These are phyloP conservation scores for Ceratocystis papillata DNA, from an alignment of 2,329 filamentous ascomycete species.

Conservation along the genomic window DNA sequence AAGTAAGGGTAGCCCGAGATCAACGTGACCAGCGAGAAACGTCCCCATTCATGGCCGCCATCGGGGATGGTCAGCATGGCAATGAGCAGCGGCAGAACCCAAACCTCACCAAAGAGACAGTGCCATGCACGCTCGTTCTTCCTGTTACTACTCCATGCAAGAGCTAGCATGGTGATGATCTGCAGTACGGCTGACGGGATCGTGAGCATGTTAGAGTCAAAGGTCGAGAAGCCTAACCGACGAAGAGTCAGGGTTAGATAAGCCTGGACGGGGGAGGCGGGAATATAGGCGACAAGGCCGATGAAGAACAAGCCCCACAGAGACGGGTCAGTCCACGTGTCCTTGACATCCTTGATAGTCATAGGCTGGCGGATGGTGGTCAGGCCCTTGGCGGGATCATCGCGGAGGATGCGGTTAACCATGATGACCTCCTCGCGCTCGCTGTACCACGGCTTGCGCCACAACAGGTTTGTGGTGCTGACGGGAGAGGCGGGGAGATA, in stretches of 20 bases:
- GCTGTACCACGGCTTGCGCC: conserved; percentile 46
- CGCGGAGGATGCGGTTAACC: conserved; percentile 44
- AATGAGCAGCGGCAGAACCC: conserved; percentile 32
- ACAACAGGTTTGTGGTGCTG: conserved; percentile 50
- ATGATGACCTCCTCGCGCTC: conserved; percentile 48
- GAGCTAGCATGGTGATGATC: conserved; percentile 25
- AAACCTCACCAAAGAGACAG: conserved; percentile 30
- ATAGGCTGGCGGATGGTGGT: conserved; percentile 47
- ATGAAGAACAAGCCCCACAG: conserved; percentile 44
- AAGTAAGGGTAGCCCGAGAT: conserved; percentile 32
- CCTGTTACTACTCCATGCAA: conserved; percentile 31
- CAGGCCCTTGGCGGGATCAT: conserved; percentile 45
- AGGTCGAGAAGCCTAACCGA: conserved; percentile 33
- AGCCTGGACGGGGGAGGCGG: conserved; percentile 27
- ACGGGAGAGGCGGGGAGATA: conserved; percentile 56
- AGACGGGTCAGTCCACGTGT: conserved; percentile 42
- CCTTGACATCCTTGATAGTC: conserved; percentile 37
- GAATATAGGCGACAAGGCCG: conserved; percentile 26
- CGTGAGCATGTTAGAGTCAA: conserved; percentile 46
- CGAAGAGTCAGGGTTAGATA: conserved; percentile 29
- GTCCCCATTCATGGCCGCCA: conserved; percentile 29
- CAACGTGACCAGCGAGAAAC: conserved; percentile 30
- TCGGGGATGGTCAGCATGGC: conserved; percentile 30
- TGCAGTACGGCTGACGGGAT: conserved; percentile 34
- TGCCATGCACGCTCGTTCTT: conserved; percentile 30